Evolutionary conservation across 148 eudicot species (phyloP), one percentile per base, ranked within the genome.

Genomic region (Camellia lanceoleosa): DNA sequence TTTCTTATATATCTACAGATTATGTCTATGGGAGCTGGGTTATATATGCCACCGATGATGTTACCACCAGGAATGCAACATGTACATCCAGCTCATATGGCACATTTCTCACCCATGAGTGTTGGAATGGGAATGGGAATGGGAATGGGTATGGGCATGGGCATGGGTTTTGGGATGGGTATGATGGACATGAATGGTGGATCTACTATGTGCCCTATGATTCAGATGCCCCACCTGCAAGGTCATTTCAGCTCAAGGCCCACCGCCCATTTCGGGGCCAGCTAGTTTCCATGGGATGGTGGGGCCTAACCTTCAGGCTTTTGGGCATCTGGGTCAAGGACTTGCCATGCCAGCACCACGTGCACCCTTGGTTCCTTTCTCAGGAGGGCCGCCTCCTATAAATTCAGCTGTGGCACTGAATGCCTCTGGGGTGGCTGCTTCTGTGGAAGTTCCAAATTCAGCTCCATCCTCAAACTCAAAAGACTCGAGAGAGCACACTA

Each of bases 21-120:
- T 30, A 89, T 94, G 90, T 90, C 98, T 15, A 92, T 94, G 98
- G 99, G 98, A 72, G 85, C 92, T 71, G 99, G 99, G 71, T 10
- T 97, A 76, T 97, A 91, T 77, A 92, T 94, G 93, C 97, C 91
- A 23, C 95, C 88, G 66, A 92, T 97, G 99, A 91, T 94, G 95
- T 80, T 90, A 65, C 92, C 98, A 1, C 58, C 90, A 8, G 95
- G 94, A 85, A 82, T 92, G 92, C 95, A 89, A 77, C 91, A 89
- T 66, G 59, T 92, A 74, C 97, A 85, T 61, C 85, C 94, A 42
- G 85, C 93, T 67, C 98, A 92, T 71, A 81, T 93, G 88, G 86
- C 90, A 23, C 94, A 85, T 82, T 96, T 87, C 80, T 76, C 95
- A 56, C 88, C 95, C 11, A 88, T 94, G 93, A 89, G 90, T 3